Conservation (phyloP, 176 grass and related monocot genomes). For the Triticum aestivum region DNA sequence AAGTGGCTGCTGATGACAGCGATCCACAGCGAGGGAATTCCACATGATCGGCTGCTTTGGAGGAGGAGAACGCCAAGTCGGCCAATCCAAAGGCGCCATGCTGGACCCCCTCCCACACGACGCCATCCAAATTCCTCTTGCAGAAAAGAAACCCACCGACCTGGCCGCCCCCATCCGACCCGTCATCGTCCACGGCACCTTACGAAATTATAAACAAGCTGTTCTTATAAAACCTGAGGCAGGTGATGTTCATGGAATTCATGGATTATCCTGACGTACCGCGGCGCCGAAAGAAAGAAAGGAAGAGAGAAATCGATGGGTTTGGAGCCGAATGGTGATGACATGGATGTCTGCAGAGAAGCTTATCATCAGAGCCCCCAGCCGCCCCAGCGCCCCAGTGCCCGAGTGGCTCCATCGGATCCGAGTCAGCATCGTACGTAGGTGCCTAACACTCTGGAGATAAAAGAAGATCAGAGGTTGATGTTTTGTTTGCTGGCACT, state of each 20-base stretch:
- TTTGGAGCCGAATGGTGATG: slow-evolving; percentile 15
- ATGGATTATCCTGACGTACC: slow-evolving; percentile 10
- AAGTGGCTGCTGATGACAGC: slow-evolving; percentile 36
- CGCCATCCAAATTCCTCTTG: not conserved
- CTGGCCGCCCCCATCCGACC: not conserved
- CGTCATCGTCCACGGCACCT: not conserved
- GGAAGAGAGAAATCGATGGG: not conserved
- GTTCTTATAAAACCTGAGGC: slow-evolving; percentile 3
- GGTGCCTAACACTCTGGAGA: not conserved
- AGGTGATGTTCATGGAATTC: not conserved
- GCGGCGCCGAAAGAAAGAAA: slow-evolving; percentile 31
- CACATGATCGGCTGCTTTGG: slow-evolving; percentile 31
- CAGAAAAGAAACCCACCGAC: slow-evolving; percentile 16
- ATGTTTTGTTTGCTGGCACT: slow-evolving; percentile 39
- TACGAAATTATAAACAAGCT: not conserved
- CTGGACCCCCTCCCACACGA: slow-evolving; percentile 30
- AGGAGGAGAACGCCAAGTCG: slow-evolving; percentile 46
- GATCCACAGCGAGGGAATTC: slow-evolving; percentile 36
- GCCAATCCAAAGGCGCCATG: slow-evolving; percentile 29
- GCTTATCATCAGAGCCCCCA: slow-evolving; percentile 13
- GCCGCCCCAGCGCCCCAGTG: not conserved
- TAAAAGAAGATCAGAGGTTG: not conserved
- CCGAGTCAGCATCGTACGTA: slow-evolving; percentile 39
- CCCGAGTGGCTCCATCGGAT: not conserved
- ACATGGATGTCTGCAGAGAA: slow-evolving; percentile 20